Evolutionary conservation across 2,329 filamentous ascomycete genomes (phyloP).

Genomic region (Metarhizium sp.): DNA sequence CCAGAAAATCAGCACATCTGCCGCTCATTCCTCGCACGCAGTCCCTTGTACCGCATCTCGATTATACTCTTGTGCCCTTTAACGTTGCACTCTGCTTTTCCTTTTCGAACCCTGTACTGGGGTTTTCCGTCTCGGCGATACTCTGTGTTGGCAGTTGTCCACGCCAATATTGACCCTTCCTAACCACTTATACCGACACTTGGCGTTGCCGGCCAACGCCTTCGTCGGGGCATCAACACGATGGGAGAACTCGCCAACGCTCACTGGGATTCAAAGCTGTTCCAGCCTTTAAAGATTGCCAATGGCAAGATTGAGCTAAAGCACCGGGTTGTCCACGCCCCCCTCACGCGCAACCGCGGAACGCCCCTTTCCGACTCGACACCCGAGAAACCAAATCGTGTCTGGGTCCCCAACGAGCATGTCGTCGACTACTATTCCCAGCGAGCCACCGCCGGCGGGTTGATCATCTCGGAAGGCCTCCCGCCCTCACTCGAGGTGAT

Average conservation of each 20-base stretch:
- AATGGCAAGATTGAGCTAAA: slow-evolving; percentile 35
- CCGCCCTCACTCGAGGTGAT: slow-evolving; percentile 32
- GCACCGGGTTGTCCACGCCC: slow-evolving; percentile 41
- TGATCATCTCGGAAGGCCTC: slow-evolving; percentile 35
- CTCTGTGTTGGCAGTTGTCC: no score
- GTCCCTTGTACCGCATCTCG: no score
- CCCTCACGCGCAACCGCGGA: slow-evolving; percentile 44
- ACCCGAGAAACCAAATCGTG: slow-evolving; percentile 34
- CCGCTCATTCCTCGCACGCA: no score
- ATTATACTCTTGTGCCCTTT: no score
- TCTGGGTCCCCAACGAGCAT: slow-evolving; percentile 36
- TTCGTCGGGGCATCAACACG: no score
- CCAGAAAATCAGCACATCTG: no score
- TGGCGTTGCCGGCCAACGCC: no score
- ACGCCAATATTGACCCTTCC: no score
- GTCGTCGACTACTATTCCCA: slow-evolving; percentile 34
- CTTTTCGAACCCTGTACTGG: no score
- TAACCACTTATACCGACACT: no score
- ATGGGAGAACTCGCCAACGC: slow-evolving; percentile 4
- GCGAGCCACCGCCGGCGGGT: slow-evolving; percentile 29
- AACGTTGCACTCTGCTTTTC: no score
- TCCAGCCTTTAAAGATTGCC: slow-evolving; percentile 24
- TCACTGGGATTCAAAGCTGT: slow-evolving; percentile 15
- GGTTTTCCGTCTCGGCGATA: no score
- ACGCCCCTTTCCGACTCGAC: slow-evolving; percentile 34